Percentiles rank a stretch among this genome's conserved stretches.
Evolutionary conservation across 148 eudicot genomes (phyloP).

Genomic region (Heliosperma pusillum): DNA sequence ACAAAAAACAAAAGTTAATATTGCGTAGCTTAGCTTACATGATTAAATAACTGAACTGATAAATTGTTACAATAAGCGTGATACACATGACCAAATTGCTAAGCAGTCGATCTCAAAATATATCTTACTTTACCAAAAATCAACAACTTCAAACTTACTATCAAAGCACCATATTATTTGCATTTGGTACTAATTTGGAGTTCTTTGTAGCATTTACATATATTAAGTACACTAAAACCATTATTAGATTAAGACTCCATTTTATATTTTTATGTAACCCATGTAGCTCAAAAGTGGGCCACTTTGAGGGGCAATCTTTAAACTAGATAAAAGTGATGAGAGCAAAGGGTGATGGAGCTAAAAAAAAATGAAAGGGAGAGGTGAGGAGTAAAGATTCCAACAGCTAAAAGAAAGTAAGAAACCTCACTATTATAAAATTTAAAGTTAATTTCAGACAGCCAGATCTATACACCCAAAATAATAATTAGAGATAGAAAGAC

Average conservation of each 20-base stretch:
- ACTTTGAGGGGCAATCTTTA: slow-evolving; percentile 20
- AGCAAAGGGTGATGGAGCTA: slow-evolving; percentile 18
- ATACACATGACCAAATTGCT: background rate
- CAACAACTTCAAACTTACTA: background rate
- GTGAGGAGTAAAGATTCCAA: slow-evolving; percentile 47
- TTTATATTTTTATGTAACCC: slow-evolving; percentile 13
- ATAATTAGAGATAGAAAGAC: background rate
- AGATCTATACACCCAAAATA: background rate
- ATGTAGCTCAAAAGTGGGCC: slow-evolving; percentile 27
- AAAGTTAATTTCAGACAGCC: background rate
- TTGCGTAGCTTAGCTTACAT: no score
- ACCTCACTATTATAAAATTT: background rate
- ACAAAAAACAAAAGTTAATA: background rate
- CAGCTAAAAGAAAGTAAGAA: slow-evolving; percentile 18
- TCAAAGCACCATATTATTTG: background rate
- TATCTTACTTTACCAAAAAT: background rate
- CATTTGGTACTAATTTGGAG: background rate
- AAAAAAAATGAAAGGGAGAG: slow-evolving; percentile 16
- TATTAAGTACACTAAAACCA: background rate
- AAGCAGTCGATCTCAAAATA: background rate
- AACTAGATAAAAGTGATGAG: slow-evolving; percentile 22
- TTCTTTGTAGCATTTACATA: background rate
- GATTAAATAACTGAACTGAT: background rate
- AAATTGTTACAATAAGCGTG: background rate
- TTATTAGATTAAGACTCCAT: slow-evolving; percentile 4